Percentiles rank a stretch among this genome's conserved stretches.
Evolutionary conservation across 2,329 filamentous ascomycete genomes (phyloP).

Genomic region (Trichoderma cornu-damae): DNA sequence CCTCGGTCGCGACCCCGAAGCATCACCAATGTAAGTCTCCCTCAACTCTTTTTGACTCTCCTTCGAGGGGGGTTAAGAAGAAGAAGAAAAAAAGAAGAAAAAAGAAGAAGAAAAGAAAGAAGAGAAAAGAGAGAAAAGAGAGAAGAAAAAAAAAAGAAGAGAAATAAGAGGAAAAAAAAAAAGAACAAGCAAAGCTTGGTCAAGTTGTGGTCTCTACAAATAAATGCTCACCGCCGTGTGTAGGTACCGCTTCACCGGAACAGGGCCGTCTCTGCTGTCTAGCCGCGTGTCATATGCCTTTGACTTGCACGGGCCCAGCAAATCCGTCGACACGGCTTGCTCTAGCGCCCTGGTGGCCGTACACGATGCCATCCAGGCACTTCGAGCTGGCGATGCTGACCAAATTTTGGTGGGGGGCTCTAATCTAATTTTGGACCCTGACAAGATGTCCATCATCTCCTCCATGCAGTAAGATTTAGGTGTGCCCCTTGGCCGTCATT

Average conservation of each 20-base stretch:
- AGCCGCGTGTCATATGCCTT: slow-evolving; percentile 17
- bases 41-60: background rate
- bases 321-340: slow-evolving; percentile 35
- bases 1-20: slow-evolving; percentile 12
- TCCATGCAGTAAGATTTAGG: slow-evolving; percentile 16
- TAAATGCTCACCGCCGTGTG: background rate
- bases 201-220: background rate
- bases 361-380: slow-evolving; percentile 24
- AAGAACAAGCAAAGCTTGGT: no score
- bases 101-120: no score
- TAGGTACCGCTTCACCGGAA: slow-evolving; percentile 17
- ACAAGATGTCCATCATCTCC: slow-evolving; percentile 18
- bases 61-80: no score
- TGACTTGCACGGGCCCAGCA: slow-evolving; percentile 19
- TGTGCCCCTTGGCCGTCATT: background rate
- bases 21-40: slow-evolving; percentile 12
- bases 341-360: slow-evolving; percentile 31
- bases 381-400: slow-evolving; percentile 26
- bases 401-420: slow-evolving; percentile 25
- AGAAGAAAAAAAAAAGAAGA: background rate
- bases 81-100: background rate
- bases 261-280: slow-evolving; percentile 13
- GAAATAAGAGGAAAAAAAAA: background rate
- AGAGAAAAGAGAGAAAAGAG: background rate
- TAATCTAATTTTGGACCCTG: slow-evolving; percentile 22